These are phyloP conservation scores for Pyrenula massariospora DNA, from an alignment of 495 filamentous ascomycete species.

Conservation along the genomic window DNA sequence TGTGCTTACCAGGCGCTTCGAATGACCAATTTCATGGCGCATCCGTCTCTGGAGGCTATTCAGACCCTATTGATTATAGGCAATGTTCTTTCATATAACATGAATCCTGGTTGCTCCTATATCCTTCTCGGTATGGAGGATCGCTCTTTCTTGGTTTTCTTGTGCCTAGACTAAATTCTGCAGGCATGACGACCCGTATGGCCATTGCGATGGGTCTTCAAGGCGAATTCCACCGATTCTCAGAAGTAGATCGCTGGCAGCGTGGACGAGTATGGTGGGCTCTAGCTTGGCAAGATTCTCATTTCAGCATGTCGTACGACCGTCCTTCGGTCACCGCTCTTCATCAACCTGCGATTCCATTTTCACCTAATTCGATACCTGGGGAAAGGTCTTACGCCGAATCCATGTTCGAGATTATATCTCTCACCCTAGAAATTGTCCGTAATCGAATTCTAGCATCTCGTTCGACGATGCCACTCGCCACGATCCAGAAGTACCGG, in stretches of 20 bases:
- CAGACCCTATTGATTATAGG: slow-evolving; percentile 46
- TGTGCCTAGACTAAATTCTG: slow-evolving; percentile 1
- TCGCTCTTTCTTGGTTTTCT: not conserved
- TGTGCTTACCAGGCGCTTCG: slow-evolving; percentile 53
- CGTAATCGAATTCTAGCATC: slow-evolving; percentile 38
- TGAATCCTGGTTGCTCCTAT: slow-evolving; percentile 54
- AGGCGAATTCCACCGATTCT: slow-evolving; percentile 35
- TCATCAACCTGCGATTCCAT: slow-evolving; percentile 35
- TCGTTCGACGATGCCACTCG: slow-evolving; percentile 26
- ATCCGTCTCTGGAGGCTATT: slow-evolving; percentile 45
- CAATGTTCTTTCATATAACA: slow-evolving; percentile 50
- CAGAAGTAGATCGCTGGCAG: slow-evolving; percentile 24
- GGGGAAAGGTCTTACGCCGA: slow-evolving; percentile 38
- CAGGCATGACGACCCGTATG: slow-evolving; percentile 47
- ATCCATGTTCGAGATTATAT: slow-evolving; percentile 39
- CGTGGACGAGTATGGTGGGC: slow-evolving; percentile 43
- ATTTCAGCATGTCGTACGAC: slow-evolving; percentile 50
- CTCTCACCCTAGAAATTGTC: slow-evolving; percentile 42
- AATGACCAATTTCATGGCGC: slow-evolving; percentile 49
- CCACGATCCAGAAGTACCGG: slow-evolving; percentile 37
- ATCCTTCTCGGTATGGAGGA: slow-evolving; percentile 35
- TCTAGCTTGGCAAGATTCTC: slow-evolving; percentile 51
- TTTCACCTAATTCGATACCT: slow-evolving; percentile 22
- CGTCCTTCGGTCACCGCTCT: slow-evolving; percentile 40
- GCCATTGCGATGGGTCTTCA: slow-evolving; percentile 46